Evolutionary conservation across 495 filamentous ascomycete genomes (phyloP), one percentile per base, ranked within the genome.

Genomic region (Lophiotrema nucula): DNA sequence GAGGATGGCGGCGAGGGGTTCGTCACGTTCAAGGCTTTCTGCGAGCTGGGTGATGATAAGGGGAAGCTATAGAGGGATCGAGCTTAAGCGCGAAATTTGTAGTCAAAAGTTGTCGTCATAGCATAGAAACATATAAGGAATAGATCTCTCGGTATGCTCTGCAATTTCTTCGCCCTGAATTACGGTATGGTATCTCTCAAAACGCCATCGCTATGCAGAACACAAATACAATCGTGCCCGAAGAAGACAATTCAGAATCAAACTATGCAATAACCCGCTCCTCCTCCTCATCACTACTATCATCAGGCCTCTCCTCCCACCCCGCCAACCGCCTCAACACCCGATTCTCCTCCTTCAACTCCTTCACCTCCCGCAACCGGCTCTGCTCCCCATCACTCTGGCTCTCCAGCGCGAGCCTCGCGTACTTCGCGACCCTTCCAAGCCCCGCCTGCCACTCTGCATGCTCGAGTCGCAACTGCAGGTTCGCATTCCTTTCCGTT

Each of bases 21-120:
- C 63, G 86, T 87, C 22, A 91, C 88, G 0, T 99, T 92, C 76
- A 96, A 92, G 75, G 95, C 95, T 1, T 99, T 96, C 68, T 96
- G 90, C 66, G 91, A 97, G 74, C 72, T 96, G 19, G 25, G 13
- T 1, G 46, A 56, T 31, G 46, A 53, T 15, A n/a, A 5, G 6
- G 27, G 37, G 1, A 56, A 56, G 52, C 22, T 62, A 25, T 56
- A 35, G 31, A n/a, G n/a, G n/a, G n/a, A n/a, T n/a, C n/a, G n/a
- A n/a, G n/a, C n/a, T n/a, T n/a, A n/a, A n/a, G n/a, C n/a, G n/a
- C n/a, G n/a, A n/a, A n/a, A n/a, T n/a, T n/a, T n/a, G n/a, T n/a
- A n/a, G n/a, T n/a, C n/a, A n/a, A n/a, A n/a, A n/a, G n/a, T n/a
- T n/a, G n/a, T n/a, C n/a, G n/a, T n/a, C n/a, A n/a, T n/a, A n/a